Conservation (phyloP, 371 early-diverging fungal species). For the Mucor racemosus region DNA sequence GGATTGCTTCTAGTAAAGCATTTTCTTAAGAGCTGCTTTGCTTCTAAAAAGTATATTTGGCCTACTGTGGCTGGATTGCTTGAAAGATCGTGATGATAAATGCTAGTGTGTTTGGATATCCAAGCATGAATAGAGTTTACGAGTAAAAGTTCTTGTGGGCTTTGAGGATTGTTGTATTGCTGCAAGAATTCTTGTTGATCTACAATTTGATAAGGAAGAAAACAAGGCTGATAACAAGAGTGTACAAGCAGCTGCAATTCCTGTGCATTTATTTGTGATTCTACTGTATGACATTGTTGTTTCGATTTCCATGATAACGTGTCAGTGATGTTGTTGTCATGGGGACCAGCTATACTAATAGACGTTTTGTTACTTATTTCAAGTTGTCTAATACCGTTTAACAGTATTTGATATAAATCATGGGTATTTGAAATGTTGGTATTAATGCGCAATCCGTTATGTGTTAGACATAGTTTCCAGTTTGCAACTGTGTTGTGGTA, state of each 20-base stretch:
- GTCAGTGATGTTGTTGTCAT: background rate
- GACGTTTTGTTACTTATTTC: slow-evolving; percentile 47
- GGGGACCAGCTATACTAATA: slow-evolving; percentile 18
- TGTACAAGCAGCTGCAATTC: slow-evolving; percentile 24
- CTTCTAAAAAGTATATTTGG: slow-evolving; percentile 60
- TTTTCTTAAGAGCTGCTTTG: slow-evolving; percentile 56
- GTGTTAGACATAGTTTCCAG: slow-evolving; percentile 54
- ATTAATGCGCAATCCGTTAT: slow-evolving; percentile 51
- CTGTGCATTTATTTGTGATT: background rate
- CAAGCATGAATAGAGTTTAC: slow-evolving; percentile 63
- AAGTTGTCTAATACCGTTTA: slow-evolving; percentile 50
- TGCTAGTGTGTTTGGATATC: slow-evolving; percentile 57
- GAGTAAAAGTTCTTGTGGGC: slow-evolving; percentile 50
- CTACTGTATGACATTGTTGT: background rate
- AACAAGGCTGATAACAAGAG: slow-evolving; percentile 58
- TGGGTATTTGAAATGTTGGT: slow-evolving; percentile 53
- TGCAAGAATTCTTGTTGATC: slow-evolving; percentile 55
- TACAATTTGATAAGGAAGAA: slow-evolving; percentile 58
- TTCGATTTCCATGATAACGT: background rate
- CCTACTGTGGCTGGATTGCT: slow-evolving; percentile 43
- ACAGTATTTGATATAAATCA: slow-evolving; percentile 45
- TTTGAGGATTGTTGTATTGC: slow-evolving; percentile 25
- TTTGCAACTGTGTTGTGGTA: background rate
- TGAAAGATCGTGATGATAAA: slow-evolving; percentile 45
- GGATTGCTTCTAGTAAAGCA: slow-evolving; percentile 60